These are phyloP conservation scores for Solanum hybrid DNA, from an alignment of 305 asterid species.

Conservation along the genomic window DNA sequence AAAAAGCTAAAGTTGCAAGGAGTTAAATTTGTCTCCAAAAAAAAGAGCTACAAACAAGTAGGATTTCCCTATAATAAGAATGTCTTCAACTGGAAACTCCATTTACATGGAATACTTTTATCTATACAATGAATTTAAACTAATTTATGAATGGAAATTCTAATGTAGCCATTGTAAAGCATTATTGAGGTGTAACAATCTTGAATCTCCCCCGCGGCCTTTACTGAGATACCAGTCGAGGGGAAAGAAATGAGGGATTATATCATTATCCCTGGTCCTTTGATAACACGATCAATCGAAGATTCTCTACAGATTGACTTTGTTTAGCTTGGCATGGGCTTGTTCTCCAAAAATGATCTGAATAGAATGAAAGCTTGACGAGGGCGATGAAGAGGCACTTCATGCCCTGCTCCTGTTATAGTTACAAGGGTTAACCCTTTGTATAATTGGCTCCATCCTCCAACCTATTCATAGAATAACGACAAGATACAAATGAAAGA, in stretches of 20 bases:
- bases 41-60: not conserved
- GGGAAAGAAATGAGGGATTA: not conserved
- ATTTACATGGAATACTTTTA: not conserved
- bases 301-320: not conserved
- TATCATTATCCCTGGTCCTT: not conserved
- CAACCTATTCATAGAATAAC: slow-evolving; percentile 40
- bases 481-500: not conserved
- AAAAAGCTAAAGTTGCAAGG: not conserved
- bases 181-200: not conserved
- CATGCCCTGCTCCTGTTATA: slow-evolving; percentile 90
- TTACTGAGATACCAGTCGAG: not conserved
- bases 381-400: slow-evolving; percentile 94
- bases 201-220: not conserved
- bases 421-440: slow-evolving; percentile 81
- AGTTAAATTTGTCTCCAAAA: not conserved
- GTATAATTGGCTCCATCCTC: slow-evolving; percentile 95
- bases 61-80: not conserved
- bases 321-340: slow-evolving; percentile 49
- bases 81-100: not conserved
- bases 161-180: not conserved
- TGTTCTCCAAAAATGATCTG: slow-evolving; percentile 62
- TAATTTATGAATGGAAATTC: not conserved
- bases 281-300: not conserved
- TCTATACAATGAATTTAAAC: not conserved
- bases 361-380: slow-evolving; percentile 76